A percentile compares a stretch with the other conserved stretches of the same genome.
Conservation (phyloP, 2,329 filamentous ascomycete species). For the Botrytis sinoallii region DNA sequence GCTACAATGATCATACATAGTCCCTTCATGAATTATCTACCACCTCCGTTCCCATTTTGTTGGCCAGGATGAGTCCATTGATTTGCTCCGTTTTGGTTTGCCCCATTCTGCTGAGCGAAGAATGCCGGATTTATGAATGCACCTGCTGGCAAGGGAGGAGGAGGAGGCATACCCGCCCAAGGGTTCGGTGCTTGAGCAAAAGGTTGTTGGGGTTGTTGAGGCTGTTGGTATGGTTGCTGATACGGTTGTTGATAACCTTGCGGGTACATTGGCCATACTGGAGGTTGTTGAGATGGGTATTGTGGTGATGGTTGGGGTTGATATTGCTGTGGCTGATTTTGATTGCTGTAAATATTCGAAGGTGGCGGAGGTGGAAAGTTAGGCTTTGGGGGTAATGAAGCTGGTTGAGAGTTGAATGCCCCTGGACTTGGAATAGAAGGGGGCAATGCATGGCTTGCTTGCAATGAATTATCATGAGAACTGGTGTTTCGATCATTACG, state of each 20-base stretch:
- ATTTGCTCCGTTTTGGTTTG: constrained; percentile 21
- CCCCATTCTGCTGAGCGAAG: constrained; percentile 23
- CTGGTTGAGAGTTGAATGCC: constrained; percentile 21
- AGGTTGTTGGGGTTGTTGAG: constrained; percentile 17
- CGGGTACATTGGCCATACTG: constrained; percentile 32
- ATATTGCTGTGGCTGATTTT: constrained; percentile 2
- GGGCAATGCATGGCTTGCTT: constrained; percentile 20
- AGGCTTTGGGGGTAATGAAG: constrained; percentile 14
- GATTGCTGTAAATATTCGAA: constrained; percentile 18
- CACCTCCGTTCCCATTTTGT: constrained; percentile 20
- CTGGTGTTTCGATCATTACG: constrained; percentile 28
- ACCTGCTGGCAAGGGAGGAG: constrained; percentile 25
- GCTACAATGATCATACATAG: constrained; percentile 4
- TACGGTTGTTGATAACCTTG: constrained; percentile 25
- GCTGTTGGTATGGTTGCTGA: constrained; percentile 21
- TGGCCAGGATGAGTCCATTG: constrained; percentile 29
- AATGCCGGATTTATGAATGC: constrained; percentile 37
- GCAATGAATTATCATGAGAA: constrained; percentile 26
- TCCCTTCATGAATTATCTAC: constrained; percentile 10
- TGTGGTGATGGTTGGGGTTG: constrained; percentile 25
- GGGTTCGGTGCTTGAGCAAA: constrained; percentile 23
- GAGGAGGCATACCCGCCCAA: constrained; percentile 24
- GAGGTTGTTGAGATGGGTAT: constrained; percentile 27
- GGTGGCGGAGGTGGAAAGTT: constrained; percentile 12
- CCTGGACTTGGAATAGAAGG: constrained; percentile 19